Conservation (phyloP, 139 green algal genomes). For the Astrephomene gubernaculifera region DNA sequence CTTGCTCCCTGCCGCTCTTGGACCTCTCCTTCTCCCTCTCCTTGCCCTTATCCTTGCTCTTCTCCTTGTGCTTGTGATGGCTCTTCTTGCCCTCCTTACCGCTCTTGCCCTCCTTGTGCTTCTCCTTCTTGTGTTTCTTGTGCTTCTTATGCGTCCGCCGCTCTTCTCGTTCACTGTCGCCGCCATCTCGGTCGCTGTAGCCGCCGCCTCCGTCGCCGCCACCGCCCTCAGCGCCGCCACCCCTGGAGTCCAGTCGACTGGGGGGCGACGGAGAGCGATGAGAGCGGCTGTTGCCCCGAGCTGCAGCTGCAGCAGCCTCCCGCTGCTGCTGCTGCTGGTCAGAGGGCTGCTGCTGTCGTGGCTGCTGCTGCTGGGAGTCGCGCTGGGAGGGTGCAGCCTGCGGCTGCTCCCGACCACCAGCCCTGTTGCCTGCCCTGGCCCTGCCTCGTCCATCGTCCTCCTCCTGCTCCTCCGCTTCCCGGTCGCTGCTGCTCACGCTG, state of each 20-base stretch:
- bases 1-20: not conserved
- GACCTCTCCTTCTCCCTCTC: not conserved
- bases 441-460: too few relatives aligned
- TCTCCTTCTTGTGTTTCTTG: slow-evolving; percentile 26
- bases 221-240: not conserved
- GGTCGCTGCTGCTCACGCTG: not conserved
- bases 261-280: not conserved
- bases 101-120: slow-evolving; percentile 9
- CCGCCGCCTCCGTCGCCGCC: not conserved
- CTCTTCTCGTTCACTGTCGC: not conserved
- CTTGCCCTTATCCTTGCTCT: slow-evolving; percentile 18
- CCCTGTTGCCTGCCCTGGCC: too few relatives aligned
- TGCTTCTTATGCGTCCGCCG: slow-evolving; percentile 4
- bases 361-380: too few relatives aligned
- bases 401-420: too few relatives aligned
- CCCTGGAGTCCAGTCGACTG: not conserved
- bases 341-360: not conserved
- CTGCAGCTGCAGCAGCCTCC: too few relatives aligned
- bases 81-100: slow-evolving; percentile 10
- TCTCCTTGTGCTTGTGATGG: not conserved
- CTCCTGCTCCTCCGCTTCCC: not conserved
- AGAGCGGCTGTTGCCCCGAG: too few relatives aligned
- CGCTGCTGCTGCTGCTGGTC: too few relatives aligned
- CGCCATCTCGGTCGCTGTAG: not conserved
- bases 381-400: too few relatives aligned